Evolutionary conservation across 257 asterid species (phyloP).

Genomic region (Lithospermum erythrorhizon): DNA sequence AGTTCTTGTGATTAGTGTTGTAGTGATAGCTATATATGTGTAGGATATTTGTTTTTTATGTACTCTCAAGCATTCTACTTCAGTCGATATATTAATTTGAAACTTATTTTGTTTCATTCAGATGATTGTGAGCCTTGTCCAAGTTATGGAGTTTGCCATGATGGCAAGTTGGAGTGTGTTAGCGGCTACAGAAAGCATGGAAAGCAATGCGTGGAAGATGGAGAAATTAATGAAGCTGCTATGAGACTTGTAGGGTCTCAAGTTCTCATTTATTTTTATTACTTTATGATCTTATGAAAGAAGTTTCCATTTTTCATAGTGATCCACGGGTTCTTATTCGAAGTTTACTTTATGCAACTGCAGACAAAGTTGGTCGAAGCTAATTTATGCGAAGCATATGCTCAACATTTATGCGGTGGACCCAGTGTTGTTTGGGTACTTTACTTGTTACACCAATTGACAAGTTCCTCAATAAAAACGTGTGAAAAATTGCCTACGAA

Average conservation of each 20-base stretch:
- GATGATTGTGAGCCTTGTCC: constrained; percentile 84
- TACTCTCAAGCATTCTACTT: not conserved
- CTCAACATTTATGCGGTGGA: constrained; percentile 62
- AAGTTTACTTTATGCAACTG: constrained; percentile 23
- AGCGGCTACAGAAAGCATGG: constrained; percentile 55
- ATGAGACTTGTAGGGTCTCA: constrained; percentile 40
- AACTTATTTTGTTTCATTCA: constrained; percentile 24
- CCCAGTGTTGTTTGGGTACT: constrained; percentile 66
- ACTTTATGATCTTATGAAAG: constrained; percentile 5
- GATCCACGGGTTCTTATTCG: constrained; percentile 13
- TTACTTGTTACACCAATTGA: constrained; percentile 10
- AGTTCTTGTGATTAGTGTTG: not conserved
- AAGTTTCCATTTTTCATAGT: not conserved
- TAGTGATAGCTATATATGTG: not conserved
- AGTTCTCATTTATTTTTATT: constrained; percentile 3
- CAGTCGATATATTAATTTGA: constrained; percentile 7
- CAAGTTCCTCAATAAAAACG: not conserved
- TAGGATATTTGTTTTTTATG: not conserved
- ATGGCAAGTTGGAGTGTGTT: constrained; percentile 66
- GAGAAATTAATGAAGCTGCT: constrained; percentile 49
- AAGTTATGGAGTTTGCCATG: constrained; percentile 55
- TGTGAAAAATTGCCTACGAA: not conserved
- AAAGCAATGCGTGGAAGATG: constrained; percentile 61
- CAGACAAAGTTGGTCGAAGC: constrained; percentile 67
- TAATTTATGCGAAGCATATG: constrained; percentile 48